Evolutionary conservation across 2,329 filamentous ascomycete genomes (phyloP).

Genomic region (Reticulascus tulasneorum): DNA sequence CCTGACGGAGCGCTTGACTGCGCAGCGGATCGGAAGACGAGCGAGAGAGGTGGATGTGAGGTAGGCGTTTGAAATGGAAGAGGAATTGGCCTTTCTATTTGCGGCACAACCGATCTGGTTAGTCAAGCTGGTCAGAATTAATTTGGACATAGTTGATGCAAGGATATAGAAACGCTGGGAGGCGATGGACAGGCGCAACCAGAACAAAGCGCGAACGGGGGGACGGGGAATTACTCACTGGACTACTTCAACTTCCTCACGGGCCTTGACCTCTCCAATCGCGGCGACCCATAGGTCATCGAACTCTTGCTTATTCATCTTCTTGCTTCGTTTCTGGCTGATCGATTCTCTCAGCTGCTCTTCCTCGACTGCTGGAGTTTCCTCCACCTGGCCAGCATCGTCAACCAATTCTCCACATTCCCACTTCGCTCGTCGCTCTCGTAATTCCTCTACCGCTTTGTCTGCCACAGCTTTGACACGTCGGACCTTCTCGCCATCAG

Average conservation of each 20-base stretch:
- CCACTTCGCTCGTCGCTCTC: slow-evolving; percentile 79
- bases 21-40: slow-evolving; percentile 81
- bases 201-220: slow-evolving; percentile 12
- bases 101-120: slow-evolving; percentile 75
- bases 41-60: slow-evolving; percentile 88
- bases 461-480: slow-evolving; percentile 85
- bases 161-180: slow-evolving; percentile 1
- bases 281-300: slow-evolving; percentile 80
- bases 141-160: slow-evolving; percentile 14
- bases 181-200: slow-evolving; percentile 14
- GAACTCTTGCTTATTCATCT: slow-evolving; percentile 83
- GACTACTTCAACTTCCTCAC: slow-evolving; percentile 56
- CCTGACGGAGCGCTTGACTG: slow-evolving; percentile 72
- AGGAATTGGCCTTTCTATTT: slow-evolving; percentile 68
- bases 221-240: slow-evolving; percentile 46
- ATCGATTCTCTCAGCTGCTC: slow-evolving; percentile 75
- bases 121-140: slow-evolving; percentile 62
- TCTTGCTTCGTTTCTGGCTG: slow-evolving; percentile 71
- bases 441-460: slow-evolving; percentile 79
- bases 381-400: slow-evolving; percentile 55
- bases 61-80: slow-evolving; percentile 55
- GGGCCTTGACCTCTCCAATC: slow-evolving; percentile 64
- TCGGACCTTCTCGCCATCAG: slow-evolving; percentile 87
- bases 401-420: slow-evolving; percentile 76
- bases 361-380: slow-evolving; percentile 59